A percentile compares a stretch with the other conserved stretches of the same genome.
Evolutionary conservation across 75 land plant genomes (phyloP).

Genomic region (Cupressus sempervirens): DNA sequence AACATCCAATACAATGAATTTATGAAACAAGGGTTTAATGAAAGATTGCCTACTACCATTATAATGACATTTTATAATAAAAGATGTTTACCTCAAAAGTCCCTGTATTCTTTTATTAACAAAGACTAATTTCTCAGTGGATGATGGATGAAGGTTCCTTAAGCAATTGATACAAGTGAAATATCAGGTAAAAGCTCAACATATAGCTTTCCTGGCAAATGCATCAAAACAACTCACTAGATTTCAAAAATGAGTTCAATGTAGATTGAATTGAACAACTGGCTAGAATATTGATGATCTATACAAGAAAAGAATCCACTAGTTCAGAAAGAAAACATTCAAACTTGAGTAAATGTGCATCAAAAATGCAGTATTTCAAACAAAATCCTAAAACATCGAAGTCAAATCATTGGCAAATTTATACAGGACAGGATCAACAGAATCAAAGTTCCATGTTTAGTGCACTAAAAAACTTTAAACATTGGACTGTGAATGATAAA

Average conservation of each 20-base stretch:
- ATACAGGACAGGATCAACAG: neutral
- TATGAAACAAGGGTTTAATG: neutral
- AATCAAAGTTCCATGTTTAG: neutral
- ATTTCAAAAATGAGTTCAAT: neutral
- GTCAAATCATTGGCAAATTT: neutral
- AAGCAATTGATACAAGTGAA: neutral
- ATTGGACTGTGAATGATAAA: neutral
- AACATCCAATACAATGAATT: neutral
- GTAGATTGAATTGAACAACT: neutral
- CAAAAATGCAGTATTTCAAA: neutral
- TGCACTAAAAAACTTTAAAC: neutral
- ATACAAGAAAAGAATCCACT: neutral
- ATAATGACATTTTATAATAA: neutral
- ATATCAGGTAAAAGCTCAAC: neutral
- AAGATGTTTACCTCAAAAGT: neutral
- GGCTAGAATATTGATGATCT: neutral
- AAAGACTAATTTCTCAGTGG: neutral
- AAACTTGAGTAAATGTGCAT: neutral
- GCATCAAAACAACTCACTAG: neutral
- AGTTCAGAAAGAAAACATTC: neutral
- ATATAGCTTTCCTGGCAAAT: neutral
- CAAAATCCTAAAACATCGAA: neutral
- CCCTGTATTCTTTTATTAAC: neutral
- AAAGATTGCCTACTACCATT: neutral
- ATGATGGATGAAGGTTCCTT: neutral